Percentiles rank a stretch among this genome's conserved stretches.
Evolutionary conservation across 495 filamentous ascomycete species (phyloP).

Genomic region (Hypoxylon fuscum): DNA sequence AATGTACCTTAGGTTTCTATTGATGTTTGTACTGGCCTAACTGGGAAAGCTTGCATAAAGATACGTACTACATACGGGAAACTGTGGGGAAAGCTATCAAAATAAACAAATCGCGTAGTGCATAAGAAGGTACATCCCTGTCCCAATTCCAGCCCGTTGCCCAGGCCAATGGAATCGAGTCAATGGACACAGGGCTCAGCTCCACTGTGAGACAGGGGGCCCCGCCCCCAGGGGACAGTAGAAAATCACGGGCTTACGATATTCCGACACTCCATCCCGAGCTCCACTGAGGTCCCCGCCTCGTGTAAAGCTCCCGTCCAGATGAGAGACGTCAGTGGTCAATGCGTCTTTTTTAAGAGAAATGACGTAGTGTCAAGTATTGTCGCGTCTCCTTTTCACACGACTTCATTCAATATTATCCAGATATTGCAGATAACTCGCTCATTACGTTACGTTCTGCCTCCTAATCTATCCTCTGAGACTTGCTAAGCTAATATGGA

Average conservation of each 20-base stretch:
- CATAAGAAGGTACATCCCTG: slow-evolving; percentile 16
- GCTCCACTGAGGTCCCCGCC: too few relatives aligned
- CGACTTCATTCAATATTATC: slow-evolving; percentile 13
- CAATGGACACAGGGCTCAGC: too few relatives aligned
- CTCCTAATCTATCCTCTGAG: neutral
- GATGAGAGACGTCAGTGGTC: slow-evolving; percentile 14
- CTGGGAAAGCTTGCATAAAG: slow-evolving; percentile 24
- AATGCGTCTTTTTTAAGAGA: slow-evolving; percentile 21
- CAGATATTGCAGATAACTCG: slow-evolving; percentile 10
- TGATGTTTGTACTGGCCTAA: slow-evolving; percentile 3
- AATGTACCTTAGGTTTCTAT: neutral
- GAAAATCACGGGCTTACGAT: too few relatives aligned
- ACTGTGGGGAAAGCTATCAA: slow-evolving; percentile 34
- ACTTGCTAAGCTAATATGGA: neutral
- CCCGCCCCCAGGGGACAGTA: too few relatives aligned
- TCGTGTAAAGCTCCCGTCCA: neutral
- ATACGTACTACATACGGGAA: slow-evolving; percentile 30
- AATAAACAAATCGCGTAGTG: slow-evolving; percentile 38
- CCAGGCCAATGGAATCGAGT: slow-evolving; percentile 25
- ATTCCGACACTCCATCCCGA: slow-evolving; percentile 2
- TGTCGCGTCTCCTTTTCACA: slow-evolving; percentile 31
- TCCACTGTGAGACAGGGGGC: too few relatives aligned
- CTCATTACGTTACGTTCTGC: neutral
- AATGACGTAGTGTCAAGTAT: slow-evolving; percentile 25
- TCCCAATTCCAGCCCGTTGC: slow-evolving; percentile 33